Evolutionary conservation across 257 asterid species (phyloP).

Genomic region (Solanum infundibuliforme): DNA sequence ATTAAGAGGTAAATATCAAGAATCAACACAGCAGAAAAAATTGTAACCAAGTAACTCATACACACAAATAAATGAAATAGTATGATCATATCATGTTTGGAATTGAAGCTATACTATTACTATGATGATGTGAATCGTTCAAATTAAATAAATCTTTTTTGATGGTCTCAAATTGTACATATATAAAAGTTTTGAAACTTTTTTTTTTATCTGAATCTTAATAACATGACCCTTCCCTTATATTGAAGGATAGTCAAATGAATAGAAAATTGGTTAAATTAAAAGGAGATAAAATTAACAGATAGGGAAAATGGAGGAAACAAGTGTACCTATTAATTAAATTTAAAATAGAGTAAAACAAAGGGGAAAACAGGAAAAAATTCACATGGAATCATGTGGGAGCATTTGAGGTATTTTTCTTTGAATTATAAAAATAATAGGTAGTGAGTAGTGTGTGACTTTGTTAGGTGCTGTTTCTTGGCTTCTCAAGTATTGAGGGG

Average conservation of each 20-base stretch:
- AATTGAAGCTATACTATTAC: not conserved
- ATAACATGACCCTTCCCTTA: not conserved
- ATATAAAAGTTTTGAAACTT: not conserved
- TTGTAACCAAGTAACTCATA: not conserved
- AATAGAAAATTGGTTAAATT: not conserved
- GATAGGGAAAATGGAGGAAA: not conserved
- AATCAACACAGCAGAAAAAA: not conserved
- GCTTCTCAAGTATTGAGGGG: constrained; percentile 5
- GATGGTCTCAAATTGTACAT: not conserved
- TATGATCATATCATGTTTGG: not conserved
- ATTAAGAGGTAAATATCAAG: not conserved
- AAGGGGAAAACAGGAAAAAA: constrained; percentile 16
- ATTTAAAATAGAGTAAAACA: constrained; percentile 1
- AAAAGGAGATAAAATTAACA: not conserved
- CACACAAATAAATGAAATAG: not conserved
- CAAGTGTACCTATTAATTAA: not conserved
- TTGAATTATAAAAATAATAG: not conserved
- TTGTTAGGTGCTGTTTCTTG: not conserved
- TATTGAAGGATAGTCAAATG: not conserved
- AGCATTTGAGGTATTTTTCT: not conserved
- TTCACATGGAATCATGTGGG: constrained; percentile 43
- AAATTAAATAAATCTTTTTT: not conserved
- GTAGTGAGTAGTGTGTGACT: constrained; percentile 16
- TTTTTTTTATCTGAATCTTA: not conserved
- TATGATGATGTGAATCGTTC: not conserved